Evolutionary conservation across 768 basidiomycete species (phyloP), one percentile per base, ranked within the genome.

Genomic region (Serendipita indica): DNA sequence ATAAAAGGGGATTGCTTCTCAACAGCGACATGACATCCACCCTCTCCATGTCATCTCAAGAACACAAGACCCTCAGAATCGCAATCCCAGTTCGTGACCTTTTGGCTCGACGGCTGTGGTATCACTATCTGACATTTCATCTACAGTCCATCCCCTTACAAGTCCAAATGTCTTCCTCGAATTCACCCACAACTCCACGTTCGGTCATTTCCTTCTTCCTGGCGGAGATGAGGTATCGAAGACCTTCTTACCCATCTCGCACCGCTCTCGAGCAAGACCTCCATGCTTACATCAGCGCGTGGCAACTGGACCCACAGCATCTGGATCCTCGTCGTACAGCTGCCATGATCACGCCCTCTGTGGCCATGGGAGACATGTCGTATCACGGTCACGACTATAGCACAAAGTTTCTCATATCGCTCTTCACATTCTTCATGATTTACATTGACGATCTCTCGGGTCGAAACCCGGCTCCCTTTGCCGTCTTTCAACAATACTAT

Each of bases 351-450:
- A 18, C 49, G 25, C 49, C 49, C 4, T 54, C 49, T 13, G 49
- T 28, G 30, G 49, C 49, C n/a, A 54, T 54, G 49, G 49, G 49
- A 28, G 49, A 54, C 22, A 54, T 54, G 49, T 54, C 49, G 16
- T 54, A 54, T 54, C 49, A 54, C 10, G 32, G 32, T n/a, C 49
- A 54, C 22, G 25, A 18, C n/a, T 54, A 54, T 54, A 33, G 16
- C 22, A 28, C 32, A 18, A 54, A 54, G 49, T 28, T 54, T 33
- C 49, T 54, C 25, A 54, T 54, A n/a, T 54, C 49, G 22, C 10
- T 54, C 12, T 54, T 54, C 22, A 54, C 49, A 18, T 54, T 54
- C n/a, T 54, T 54, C 49, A 54, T 54, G 49, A 54, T 54, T 28
- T 54, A 54, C 32, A 54, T 54, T 28, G 49, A 54, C 32, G 49